Evolutionary conservation across 164 flowering plant species (phyloP), one percentile per base, ranked within the genome.

Genomic region (Vitis rupestris): DNA sequence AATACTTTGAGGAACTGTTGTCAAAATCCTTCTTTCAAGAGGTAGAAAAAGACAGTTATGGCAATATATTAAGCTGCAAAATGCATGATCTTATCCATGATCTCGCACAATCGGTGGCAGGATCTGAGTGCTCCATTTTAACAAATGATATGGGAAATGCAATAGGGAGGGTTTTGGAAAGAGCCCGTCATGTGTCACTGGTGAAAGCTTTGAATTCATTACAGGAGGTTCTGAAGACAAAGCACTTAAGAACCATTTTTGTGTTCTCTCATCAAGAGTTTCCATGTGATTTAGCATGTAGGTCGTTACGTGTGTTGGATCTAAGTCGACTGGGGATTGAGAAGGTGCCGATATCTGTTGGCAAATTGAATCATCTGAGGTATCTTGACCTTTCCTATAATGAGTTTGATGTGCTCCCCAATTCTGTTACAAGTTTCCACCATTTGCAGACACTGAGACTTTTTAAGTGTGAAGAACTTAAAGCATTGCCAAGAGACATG

Each of bases 51-150:
- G 61, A 59, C 29, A 17, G 7, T 4, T 8, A 7, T 13, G 23
- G 30, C 44, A 5, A 65, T 23, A 17, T 31, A 6, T n/a, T 16
- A 4, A 27, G 29, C 4, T 67, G 17, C 50, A 68, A 68, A 63
- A 68, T 68, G 59, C 72, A 74, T 30, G 72, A 68, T 11, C 63
- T 67, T 1, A 61, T 67, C 37, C 71, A 73, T 27, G 75, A 61
- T 51, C 23, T 73, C 47, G 76, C 76, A 3, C 37, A 10, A 50
- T 10, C 53, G 3, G 53, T 50, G 6, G 53, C 13, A 10, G 13
- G 13, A 3, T 10, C 11, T 50, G 53, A 50, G 3, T 4, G 6
- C 53, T 9, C 13, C 5, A 0, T 50, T 50, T 10, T 50, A 50
- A 50, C 0, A 10, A 8, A 50, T 50, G 53, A 50, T 50, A 8